Percentiles rank a stretch among this genome's conserved stretches.
Evolutionary conservation across 179 eudicot species (phyloP).

Genomic region (Sideroxylon spinosum): DNA sequence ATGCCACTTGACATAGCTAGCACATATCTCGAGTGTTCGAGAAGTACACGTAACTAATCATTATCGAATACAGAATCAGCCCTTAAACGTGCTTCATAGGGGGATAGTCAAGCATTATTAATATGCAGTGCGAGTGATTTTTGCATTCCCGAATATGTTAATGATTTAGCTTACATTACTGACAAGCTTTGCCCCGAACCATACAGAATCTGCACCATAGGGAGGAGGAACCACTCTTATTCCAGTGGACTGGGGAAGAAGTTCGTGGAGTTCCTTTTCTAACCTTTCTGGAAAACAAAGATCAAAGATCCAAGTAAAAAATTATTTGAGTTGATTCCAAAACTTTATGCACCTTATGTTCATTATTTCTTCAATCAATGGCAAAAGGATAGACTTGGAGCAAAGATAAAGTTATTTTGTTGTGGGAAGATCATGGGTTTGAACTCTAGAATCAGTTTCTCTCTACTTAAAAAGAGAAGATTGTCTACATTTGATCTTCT

Average conservation of each 20-base stretch:
- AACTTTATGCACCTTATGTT: neutral
- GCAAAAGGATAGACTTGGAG: no score
- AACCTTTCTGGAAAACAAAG: slow-evolving; percentile 58
- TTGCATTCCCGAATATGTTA: neutral
- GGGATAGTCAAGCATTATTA: neutral
- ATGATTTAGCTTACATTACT: slow-evolving; percentile 58
- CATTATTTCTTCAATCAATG: neutral
- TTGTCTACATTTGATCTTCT: no score
- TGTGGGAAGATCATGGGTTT: no score
- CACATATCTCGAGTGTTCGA: no score
- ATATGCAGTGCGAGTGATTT: neutral
- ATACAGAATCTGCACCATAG: slow-evolving; percentile 73
- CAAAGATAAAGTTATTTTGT: no score
- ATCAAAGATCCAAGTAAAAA: neutral
- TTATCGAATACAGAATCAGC: no score
- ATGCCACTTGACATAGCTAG: no score
- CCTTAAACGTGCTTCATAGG: no score
- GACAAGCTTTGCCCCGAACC: slow-evolving; percentile 89
- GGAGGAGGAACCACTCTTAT: slow-evolving; percentile 71
- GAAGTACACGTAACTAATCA: no score
- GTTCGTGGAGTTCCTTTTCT: slow-evolving; percentile 64
- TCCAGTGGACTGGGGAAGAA: slow-evolving; percentile 51
- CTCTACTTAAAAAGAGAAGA: no score
- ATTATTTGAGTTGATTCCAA: neutral
- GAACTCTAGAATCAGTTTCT: no score